These are phyloP conservation scores for Pyrus bretschneideri DNA, from an alignment of 306 rosid genomes.

Conservation along the genomic window DNA sequence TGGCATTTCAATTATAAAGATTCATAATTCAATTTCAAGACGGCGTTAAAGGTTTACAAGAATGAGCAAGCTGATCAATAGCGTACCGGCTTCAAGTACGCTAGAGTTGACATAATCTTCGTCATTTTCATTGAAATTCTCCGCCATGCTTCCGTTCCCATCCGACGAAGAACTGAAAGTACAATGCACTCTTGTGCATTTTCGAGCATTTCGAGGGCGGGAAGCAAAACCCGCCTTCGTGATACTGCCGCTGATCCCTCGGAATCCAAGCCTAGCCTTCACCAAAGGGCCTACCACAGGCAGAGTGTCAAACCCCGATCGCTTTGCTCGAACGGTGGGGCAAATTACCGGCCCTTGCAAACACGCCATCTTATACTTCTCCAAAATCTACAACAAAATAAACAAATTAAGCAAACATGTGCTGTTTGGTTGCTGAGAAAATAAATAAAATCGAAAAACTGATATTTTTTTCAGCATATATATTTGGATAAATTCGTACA, in stretches of 20 bases:
- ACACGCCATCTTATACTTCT: constrained; percentile 53
- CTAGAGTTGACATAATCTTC: constrained; percentile 84
- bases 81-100: constrained; percentile 87
- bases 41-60: neutral
- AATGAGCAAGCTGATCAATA: constrained; percentile 8
- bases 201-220: constrained; percentile 29
- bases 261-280: constrained; percentile 45
- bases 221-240: constrained; percentile 33
- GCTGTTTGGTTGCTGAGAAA: neutral
- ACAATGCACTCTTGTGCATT: constrained; percentile 49
- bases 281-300: constrained; percentile 45
- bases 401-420: neutral
- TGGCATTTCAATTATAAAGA: neutral
- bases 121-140: constrained; percentile 77
- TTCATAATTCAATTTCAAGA: neutral
- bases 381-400: constrained; percentile 21
- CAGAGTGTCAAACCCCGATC: constrained; percentile 41
- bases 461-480: neutral
- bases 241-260: constrained; percentile 31
- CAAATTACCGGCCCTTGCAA: constrained; percentile 83
- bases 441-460: neutral
- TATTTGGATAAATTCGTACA: too few relatives aligned
- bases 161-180: constrained; percentile 64
- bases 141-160: constrained; percentile 76
- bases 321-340: constrained; percentile 63